Percentiles rank a stretch among this genome's conserved stretches.
phyloP scores from a whole-genome alignment of 208 protist species.

The Acanthamoeba healyi region DNA sequence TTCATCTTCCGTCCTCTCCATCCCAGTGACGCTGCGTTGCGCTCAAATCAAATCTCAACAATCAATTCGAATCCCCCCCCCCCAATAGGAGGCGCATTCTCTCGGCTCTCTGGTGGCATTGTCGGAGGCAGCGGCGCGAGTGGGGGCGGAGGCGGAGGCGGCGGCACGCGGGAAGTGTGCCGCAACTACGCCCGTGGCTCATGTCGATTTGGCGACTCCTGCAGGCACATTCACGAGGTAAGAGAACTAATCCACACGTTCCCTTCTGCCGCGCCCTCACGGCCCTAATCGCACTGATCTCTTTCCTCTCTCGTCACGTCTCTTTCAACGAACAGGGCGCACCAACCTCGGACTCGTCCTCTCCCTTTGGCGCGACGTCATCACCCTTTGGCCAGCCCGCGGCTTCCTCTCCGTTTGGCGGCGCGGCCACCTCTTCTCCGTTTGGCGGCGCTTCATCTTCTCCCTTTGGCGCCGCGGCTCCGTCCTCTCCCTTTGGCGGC shows the following conservation, averaged over 20 bases:
- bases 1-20: too few species aligned
- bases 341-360: background rate
- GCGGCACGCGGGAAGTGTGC: background rate
- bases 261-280: too few species aligned
- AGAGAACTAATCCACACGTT: background rate
- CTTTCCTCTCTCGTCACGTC: too few species aligned
- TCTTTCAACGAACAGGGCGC: background rate
- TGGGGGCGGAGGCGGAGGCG: background rate
- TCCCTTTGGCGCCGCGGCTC: background rate
- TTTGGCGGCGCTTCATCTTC: conserved; percentile 13
- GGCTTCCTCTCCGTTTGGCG: conserved; percentile 16
- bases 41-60: background rate
- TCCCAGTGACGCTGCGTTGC: too few species aligned
- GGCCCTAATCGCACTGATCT: background rate
- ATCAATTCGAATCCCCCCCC: too few species aligned
- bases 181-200: conserved; percentile 10
- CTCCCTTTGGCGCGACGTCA: background rate
- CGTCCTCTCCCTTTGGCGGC: background rate
- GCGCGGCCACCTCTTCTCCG: background rate
- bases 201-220: conserved; percentile 3
- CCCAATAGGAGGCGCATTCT: background rate
- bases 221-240: conserved; percentile 56
- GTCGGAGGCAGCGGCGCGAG: background rate
- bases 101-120: background rate
- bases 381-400: conserved; percentile 11